Evolutionary conservation across 371 early-diverging fungal species (phyloP).

Genomic region (Rhizomucor miehei): DNA sequence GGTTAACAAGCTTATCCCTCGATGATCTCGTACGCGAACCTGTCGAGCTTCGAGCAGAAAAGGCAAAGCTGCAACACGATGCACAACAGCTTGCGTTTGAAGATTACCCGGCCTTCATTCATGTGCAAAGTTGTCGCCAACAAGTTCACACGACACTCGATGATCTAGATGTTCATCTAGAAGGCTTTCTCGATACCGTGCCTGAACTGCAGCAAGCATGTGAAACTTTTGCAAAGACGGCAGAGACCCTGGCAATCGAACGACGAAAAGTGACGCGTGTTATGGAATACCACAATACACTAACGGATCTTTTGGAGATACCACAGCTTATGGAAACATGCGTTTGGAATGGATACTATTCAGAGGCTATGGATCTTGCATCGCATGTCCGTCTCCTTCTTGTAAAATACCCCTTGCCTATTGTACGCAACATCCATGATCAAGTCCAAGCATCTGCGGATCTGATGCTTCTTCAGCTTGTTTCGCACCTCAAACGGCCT

Average conservation of each 20-base stretch:
- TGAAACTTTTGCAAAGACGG: conserved; percentile 29
- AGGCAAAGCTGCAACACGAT: conserved; percentile 55
- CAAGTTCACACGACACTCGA: conserved; percentile 55
- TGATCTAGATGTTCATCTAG: conserved; percentile 49
- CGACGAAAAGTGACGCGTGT: conserved; percentile 51
- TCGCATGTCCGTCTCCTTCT: conserved; percentile 67
- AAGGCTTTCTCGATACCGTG: conserved; percentile 40
- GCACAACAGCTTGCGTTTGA: conserved; percentile 67
- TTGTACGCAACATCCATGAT: conserved; percentile 56
- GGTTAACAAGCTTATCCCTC: conserved; percentile 58
- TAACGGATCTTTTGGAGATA: conserved; percentile 71
- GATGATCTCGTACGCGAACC: conserved; percentile 58
- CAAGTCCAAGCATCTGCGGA: conserved; percentile 65
- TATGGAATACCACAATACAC: conserved; percentile 56
- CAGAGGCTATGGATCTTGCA: conserved; percentile 84
- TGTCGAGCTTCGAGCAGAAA: conserved; percentile 46
- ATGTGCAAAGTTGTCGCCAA: conserved; percentile 60
- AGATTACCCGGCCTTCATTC: conserved; percentile 69
- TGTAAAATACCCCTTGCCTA: conserved; percentile 53
- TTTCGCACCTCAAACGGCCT: conserved; percentile 66
- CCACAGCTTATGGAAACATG: conserved; percentile 83
- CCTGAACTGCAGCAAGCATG: conserved; percentile 56
- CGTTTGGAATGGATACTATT: conserved; percentile 78
- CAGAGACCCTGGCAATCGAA: conserved; percentile 39
- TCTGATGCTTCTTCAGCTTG: conserved; percentile 70